Percentiles rank a stretch among this genome's conserved stretches.
Evolutionary conservation across 192 early-diverging fungal genomes (phyloP).

Genomic region (Helicostylum pulchrum): DNA sequence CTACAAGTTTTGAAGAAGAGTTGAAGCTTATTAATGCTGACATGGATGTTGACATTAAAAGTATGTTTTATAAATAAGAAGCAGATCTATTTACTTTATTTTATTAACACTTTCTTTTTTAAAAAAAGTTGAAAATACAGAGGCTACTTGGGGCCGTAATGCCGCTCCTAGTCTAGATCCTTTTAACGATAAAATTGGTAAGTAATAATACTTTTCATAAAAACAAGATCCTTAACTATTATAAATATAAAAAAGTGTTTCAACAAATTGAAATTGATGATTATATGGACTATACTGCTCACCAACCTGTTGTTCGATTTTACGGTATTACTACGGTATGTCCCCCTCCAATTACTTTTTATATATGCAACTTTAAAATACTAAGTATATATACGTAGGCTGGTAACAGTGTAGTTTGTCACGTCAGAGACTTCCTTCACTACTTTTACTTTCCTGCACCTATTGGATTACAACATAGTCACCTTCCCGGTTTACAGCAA

Average conservation of each 20-base stretch:
- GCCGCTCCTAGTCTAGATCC: background rate
- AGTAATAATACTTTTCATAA: too few relatives aligned
- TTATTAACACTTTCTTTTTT: background rate
- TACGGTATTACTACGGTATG: constrained; percentile 82
- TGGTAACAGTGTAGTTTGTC: constrained; percentile 88
- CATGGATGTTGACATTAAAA: too few relatives aligned
- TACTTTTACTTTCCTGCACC: constrained; percentile 97
- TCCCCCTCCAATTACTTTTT: background rate
- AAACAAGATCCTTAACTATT: too few relatives aligned
- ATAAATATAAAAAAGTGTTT: constrained; percentile 56
- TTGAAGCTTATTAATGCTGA: too few relatives aligned
- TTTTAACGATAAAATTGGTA: background rate
- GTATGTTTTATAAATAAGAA: background rate
- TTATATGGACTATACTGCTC: constrained; percentile 48
- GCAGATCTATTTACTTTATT: background rate
- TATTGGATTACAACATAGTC: constrained; percentile 58
- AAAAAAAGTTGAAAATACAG: background rate
- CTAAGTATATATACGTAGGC: constrained; percentile 35
- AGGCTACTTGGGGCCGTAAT: background rate
- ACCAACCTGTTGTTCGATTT: constrained; percentile 68
- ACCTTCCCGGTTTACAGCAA: constrained; percentile 50
- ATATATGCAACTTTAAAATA: background rate
- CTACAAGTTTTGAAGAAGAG: background rate
- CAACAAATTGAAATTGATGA: constrained; percentile 97
- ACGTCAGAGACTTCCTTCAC: constrained; percentile 85